These are phyloP conservation scores for Paralagenidium karlingii DNA, from an alignment of 352 stramenopile species.

Conservation along the genomic window DNA sequence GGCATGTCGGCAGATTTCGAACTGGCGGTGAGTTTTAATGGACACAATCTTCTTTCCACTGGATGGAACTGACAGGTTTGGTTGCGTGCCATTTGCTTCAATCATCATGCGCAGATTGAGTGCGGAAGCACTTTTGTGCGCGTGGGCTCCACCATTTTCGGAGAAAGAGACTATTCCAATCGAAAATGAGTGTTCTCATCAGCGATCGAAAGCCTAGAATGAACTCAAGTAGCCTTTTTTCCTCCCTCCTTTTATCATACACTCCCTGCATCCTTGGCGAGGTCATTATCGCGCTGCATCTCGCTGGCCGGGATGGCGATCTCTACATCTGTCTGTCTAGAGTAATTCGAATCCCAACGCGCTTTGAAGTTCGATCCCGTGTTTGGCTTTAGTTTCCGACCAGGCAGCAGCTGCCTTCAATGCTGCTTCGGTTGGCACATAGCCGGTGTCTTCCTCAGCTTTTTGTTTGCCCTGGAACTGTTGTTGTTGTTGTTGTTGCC, in stretches of 20 bases:
- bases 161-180: constrained; percentile 90
- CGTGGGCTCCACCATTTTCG: constrained; percentile 98
- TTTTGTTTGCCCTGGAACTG: too few species aligned
- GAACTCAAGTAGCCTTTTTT: too few species aligned
- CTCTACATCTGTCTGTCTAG: background rate
- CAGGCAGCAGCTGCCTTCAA: constrained; percentile 28
- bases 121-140: constrained; percentile 93
- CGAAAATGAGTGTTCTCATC: too few species aligned
- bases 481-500: constrained; percentile 7
- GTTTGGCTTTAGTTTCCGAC: constrained; percentile 23
- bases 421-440: constrained; percentile 25
- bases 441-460: too few species aligned
- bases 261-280: too few species aligned
- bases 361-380: constrained; percentile 27
- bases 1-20: constrained; percentile 99
- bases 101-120: constrained; percentile 57
- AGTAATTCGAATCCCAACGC: constrained; percentile 52
- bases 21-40: constrained; percentile 69
- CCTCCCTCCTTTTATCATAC: too few species aligned
- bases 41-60: background rate
- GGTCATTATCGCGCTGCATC: too few species aligned
- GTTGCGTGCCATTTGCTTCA: background rate
- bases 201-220: too few species aligned
- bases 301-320: constrained; percentile 4
- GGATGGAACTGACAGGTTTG: too few species aligned